Evolutionary conservation across 768 basidiomycete genomes (phyloP).

Genomic region (Sporobolomyces phaffii): DNA sequence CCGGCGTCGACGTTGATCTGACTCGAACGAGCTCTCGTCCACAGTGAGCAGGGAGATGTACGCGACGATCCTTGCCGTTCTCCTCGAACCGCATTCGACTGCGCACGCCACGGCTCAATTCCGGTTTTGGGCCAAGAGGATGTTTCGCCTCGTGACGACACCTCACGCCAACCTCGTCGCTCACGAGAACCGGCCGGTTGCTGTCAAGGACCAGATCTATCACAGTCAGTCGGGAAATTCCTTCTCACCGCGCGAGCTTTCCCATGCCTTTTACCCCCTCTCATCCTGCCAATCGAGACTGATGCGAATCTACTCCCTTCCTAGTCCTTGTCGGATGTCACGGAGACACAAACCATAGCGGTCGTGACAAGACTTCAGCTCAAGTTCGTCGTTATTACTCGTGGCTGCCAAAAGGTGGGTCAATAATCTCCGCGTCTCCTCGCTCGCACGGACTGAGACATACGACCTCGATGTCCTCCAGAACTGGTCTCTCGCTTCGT

Average conservation of each 20-base stretch:
- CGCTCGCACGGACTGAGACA: not conserved
- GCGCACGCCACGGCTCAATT: slow-evolving; percentile 60
- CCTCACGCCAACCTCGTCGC: slow-evolving; percentile 53
- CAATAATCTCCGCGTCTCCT: not conserved
- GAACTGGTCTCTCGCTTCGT: slow-evolving; percentile 70
- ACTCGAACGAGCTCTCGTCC: not conserved
- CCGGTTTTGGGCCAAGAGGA: slow-evolving; percentile 76
- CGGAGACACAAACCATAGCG: slow-evolving; percentile 60
- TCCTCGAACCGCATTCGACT: slow-evolving; percentile 53
- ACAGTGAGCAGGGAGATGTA: slow-evolving; percentile 62
- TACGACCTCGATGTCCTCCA: slow-evolving; percentile 40
- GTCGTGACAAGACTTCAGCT: slow-evolving; percentile 69
- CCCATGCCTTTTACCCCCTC: not conserved
- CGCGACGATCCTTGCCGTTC: slow-evolving; percentile 65
- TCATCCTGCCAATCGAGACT: not conserved
- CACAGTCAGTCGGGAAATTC: slow-evolving; percentile 45
- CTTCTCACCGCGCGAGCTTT: not conserved
- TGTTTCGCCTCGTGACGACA: slow-evolving; percentile 52
- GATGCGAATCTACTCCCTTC: not conserved
- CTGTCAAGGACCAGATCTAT: slow-evolving; percentile 70
- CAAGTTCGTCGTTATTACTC: slow-evolving; percentile 65
- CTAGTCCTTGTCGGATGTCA: slow-evolving; percentile 66
- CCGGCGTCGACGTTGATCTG: not conserved
- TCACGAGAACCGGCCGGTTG: slow-evolving; percentile 67
- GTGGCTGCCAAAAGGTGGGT: slow-evolving; percentile 64